Evolutionary conservation across 306 rosid species (phyloP).

Genomic region (Quercus glauca): DNA sequence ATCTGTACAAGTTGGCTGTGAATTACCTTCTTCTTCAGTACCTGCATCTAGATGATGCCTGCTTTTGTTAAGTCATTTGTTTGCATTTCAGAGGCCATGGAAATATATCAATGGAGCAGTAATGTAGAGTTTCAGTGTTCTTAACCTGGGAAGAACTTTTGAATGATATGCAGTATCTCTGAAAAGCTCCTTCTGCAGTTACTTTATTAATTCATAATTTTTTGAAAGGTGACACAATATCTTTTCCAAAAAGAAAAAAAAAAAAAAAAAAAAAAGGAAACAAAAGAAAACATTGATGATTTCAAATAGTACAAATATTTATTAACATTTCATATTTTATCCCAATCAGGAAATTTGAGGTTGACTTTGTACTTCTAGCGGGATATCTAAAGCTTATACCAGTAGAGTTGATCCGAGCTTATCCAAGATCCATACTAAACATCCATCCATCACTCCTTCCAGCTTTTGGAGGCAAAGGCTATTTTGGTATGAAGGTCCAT

Average conservation of each 20-base stretch:
- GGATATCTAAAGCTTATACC: constrained; percentile 91
- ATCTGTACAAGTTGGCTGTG: not conserved
- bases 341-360: constrained; percentile 50
- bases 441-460: constrained; percentile 97
- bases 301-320: not conserved
- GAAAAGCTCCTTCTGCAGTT: not conserved
- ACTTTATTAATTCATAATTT: not conserved
- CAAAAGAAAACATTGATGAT: not conserved
- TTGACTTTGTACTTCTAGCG: constrained; percentile 84
- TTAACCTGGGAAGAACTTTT: not conserved
- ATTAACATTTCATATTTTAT: constrained; percentile 5
- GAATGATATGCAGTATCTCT: not conserved
- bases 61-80: not conserved
- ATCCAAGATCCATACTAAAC: constrained; percentile 62
- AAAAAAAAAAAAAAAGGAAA: not conserved
- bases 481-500: constrained; percentile 89
- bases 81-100: not conserved
- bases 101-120: not conserved
- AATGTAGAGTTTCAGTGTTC: not conserved
- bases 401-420: constrained; percentile 62
- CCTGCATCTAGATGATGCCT: not conserved
- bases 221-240: too few species aligned
- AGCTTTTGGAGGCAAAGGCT: constrained; percentile 96
- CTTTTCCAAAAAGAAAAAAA: not conserved
- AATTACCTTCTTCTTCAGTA: not conserved